Base-by-base conservation (phyloP, 2,329 filamentous ascomycete genomes). In the Ophiostoma australiae region DNA sequence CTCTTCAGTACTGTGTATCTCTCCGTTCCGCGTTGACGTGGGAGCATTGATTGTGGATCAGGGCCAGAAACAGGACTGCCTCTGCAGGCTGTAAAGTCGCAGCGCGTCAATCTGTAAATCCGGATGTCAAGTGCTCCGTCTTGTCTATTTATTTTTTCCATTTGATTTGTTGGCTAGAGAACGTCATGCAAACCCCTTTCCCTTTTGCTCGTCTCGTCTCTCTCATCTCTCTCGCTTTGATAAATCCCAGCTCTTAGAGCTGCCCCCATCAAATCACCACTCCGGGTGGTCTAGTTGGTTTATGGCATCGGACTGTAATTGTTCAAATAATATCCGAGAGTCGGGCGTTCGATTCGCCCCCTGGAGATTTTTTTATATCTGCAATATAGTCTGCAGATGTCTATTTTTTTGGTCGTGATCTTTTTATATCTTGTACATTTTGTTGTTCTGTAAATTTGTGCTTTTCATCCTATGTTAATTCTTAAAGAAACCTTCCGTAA, bases 301-400 rank as follows among this genome's bases (percentile, higher is more conserved):
- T 71, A 72, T 72, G 71, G 71, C 69, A 70, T 72, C 71, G 71
- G 69, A 72, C 71, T 72, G 71, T 72, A 70, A 72, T 72, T 72
- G 71, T 27, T 63, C 5, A 41, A 72, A 70, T 69, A 65, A 70
- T 68, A 72, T 72, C 69, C 71, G 71, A 72, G 69, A 70, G 71
- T 72, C 71, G 71, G 71, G 71, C 71, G 71, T 72, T 72, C 71
- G 71, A 72, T 70, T 72, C 71, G 71, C 71, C 71, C 71, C 71
- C 69, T 69, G 71, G 71, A 72, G 71, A 72, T 39, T 70, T 71
- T 67, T 69, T 70, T n/a, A n/a, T 37, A 39, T 23, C 2, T 41
- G 37, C 37, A 11, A 39, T 11, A 39, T 11, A 39, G 44, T 20
- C 15, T 48, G 44, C n/a, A 48, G 1, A 41, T 41, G 4, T 63